Evolutionary conservation across 2,329 filamentous ascomycete genomes (phyloP).

Genomic region (Venturia nashicola): DNA sequence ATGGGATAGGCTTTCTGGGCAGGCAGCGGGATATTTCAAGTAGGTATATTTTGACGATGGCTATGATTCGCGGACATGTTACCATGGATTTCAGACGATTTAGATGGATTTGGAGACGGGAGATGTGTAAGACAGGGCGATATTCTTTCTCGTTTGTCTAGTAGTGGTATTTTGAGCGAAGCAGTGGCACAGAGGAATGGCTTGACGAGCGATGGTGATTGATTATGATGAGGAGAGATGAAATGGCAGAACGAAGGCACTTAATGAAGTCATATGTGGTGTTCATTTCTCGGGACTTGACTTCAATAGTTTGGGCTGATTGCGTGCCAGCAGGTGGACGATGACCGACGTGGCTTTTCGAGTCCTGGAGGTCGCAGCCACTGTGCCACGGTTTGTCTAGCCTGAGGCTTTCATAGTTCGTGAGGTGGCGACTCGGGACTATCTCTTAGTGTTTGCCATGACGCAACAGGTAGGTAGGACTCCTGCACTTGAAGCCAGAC

Average conservation of each 20-base stretch:
- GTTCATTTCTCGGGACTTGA: too few relatives aligned
- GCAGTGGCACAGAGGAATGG: neutral
- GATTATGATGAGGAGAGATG: neutral
- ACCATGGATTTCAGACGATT: neutral
- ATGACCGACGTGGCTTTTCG: neutral
- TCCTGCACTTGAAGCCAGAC: too few relatives aligned
- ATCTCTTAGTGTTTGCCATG: neutral
- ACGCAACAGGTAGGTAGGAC: neutral
- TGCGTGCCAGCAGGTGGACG: neutral
- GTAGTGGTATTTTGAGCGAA: neutral
- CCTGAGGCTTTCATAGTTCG: neutral
- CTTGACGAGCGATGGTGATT: neutral
- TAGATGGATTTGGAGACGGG: neutral
- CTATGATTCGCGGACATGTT: neutral
- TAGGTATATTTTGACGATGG: neutral
- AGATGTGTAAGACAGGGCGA: neutral
- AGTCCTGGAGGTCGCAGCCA: too few relatives aligned
- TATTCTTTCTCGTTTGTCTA: conserved; percentile 1
- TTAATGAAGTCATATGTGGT: neutral
- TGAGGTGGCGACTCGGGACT: too few relatives aligned
- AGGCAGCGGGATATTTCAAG: neutral
- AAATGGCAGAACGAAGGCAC: neutral
- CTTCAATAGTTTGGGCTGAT: too few relatives aligned
- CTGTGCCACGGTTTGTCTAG: neutral
- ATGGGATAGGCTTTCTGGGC: neutral